These are phyloP conservation scores for Paecilomyces sp. DNA, from an alignment of 2,329 filamentous ascomycete species.

Conservation along the genomic window DNA sequence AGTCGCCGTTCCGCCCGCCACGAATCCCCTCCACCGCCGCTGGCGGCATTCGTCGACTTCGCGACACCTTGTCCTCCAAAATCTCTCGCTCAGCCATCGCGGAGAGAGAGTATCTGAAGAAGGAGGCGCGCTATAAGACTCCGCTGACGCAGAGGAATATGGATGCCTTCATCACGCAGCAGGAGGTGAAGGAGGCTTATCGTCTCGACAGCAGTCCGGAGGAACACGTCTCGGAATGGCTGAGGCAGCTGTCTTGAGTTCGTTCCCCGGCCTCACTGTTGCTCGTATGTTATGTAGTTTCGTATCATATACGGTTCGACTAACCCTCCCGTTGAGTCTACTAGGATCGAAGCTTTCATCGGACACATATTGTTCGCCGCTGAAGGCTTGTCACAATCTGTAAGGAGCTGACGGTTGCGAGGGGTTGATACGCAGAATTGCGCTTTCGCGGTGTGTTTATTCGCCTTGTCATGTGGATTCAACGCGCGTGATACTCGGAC, in stretches of 20 bases:
- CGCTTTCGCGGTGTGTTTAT: not conserved
- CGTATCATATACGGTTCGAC: not conserved
- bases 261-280: slow-evolving; percentile 16
- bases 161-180: slow-evolving; percentile 26
- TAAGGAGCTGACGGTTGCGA: not conserved
- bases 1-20: slow-evolving; percentile 25
- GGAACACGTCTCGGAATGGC: slow-evolving; percentile 67
- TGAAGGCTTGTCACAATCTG: not conserved
- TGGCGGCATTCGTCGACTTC: slow-evolving; percentile 26
- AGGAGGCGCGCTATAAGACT: slow-evolving; percentile 27
- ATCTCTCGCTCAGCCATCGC: slow-evolving; percentile 24
- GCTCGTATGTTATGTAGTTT: not conserved
- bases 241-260: slow-evolving; percentile 65
- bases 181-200: slow-evolving; percentile 45
- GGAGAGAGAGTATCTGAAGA: slow-evolving; percentile 26
- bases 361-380: not conserved
- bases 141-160: slow-evolving; percentile 30
- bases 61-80: slow-evolving; percentile 25
- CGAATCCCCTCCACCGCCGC: slow-evolving; percentile 18
- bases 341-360: not conserved
- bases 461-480: not conserved
- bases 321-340: not conserved
- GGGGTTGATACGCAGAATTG: not conserved
- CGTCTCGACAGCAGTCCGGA: slow-evolving; percentile 48
- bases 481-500: not conserved